Conservation (phyloP, 371 early-diverging fungal species). For the Coemansia sp. region DNA sequence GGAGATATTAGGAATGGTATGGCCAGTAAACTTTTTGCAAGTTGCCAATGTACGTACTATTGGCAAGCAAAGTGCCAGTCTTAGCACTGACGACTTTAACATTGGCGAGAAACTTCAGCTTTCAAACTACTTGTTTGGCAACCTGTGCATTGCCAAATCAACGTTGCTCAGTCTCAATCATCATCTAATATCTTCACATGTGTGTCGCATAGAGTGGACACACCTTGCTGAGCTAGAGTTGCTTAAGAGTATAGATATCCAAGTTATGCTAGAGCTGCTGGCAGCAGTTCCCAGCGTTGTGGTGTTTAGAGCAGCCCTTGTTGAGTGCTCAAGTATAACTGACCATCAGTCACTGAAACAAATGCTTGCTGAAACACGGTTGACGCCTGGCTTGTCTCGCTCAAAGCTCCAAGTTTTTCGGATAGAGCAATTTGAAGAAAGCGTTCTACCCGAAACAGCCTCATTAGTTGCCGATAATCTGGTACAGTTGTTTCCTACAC, state of each 20-base stretch:
- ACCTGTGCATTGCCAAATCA: background rate
- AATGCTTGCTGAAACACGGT: background rate
- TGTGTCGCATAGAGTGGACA: slow-evolving; percentile 4
- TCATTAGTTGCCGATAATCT: background rate
- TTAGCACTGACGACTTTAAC: slow-evolving; percentile 1
- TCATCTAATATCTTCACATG: background rate
- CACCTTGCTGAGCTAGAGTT: background rate
- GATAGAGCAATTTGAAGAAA: background rate
- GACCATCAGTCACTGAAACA: background rate
- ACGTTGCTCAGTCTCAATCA: background rate
- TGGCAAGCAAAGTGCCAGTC: background rate
- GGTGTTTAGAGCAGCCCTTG: background rate
- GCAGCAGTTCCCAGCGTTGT: background rate
- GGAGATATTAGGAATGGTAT: background rate
- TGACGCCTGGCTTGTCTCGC: background rate
- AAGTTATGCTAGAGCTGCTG: background rate
- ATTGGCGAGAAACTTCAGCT: background rate
- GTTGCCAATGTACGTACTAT: background rate
- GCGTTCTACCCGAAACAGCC: background rate
- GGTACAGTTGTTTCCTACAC: background rate
- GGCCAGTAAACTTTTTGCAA: background rate
- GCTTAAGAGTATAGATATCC: background rate
- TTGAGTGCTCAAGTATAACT: background rate
- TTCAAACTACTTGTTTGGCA: slow-evolving; percentile 5
- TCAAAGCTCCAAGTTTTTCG: slow-evolving; percentile 2